phyloP scores from a whole-genome alignment of 1,139 yeast genomes.

The Candida neerlandica region DNA sequence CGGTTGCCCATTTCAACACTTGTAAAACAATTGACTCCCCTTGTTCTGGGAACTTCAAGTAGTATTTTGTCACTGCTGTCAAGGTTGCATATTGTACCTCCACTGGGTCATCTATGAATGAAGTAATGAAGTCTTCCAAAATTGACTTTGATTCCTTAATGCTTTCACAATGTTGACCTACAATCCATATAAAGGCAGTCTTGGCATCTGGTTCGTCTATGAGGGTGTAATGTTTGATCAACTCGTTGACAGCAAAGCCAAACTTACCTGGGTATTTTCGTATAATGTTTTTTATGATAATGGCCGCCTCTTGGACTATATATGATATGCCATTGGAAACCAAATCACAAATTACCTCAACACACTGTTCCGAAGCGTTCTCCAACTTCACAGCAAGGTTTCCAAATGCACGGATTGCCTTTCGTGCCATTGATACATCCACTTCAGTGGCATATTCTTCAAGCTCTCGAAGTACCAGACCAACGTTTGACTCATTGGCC shows the following conservation, averaged over 20 bases:
- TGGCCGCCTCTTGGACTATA: constrained; percentile 77
- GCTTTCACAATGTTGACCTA: constrained; percentile 67
- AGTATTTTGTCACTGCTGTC: constrained; percentile 75
- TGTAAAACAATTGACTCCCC: constrained; percentile 62
- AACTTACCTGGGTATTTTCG: constrained; percentile 67
- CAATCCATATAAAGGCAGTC: constrained; percentile 79
- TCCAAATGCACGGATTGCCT: constrained; percentile 88
- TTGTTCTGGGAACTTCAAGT: constrained; percentile 55
- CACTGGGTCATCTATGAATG: constrained; percentile 61
- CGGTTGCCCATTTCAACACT: constrained; percentile 72
- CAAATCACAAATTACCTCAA: constrained; percentile 61
- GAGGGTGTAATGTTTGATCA: constrained; percentile 47
- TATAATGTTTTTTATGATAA: constrained; percentile 75
- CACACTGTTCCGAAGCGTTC: constrained; percentile 62
- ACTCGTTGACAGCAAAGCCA: constrained; percentile 39
- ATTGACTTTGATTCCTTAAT: constrained; percentile 51
- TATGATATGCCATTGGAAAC: constrained; percentile 70
- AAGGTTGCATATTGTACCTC: constrained; percentile 76
- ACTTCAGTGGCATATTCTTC: constrained; percentile 87
- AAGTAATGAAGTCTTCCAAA: constrained; percentile 46
- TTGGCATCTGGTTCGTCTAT: constrained; percentile 81
- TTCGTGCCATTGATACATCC: constrained; percentile 82
- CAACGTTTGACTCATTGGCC: constrained; percentile 66
- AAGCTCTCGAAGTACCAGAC: constrained; percentile 68
- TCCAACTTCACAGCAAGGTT: constrained; percentile 76